A percentile compares a stretch with the other conserved stretches of the same genome.
phyloP scores from a whole-genome alignment of 164 flowering plant genomes.

The Vitis riparia region DNA sequence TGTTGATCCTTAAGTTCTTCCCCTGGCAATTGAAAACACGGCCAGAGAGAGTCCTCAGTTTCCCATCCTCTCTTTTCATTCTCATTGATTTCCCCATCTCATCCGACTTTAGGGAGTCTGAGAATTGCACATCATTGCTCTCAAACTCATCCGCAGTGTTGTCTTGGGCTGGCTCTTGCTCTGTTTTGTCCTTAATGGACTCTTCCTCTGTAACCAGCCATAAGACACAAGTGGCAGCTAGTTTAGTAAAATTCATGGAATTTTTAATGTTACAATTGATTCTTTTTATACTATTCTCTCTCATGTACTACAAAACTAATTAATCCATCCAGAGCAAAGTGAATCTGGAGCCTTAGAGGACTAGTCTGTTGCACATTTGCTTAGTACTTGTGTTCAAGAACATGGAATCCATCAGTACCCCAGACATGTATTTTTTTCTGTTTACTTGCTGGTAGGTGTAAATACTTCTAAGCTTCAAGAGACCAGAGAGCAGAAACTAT shows the following conservation, averaged over 20 bases:
- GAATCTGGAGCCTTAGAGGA: no score
- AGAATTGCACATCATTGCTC: constrained; percentile 32
- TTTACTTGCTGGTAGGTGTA: no score
- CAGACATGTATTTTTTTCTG: no score
- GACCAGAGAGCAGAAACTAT: no score
- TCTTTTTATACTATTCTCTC: no score
- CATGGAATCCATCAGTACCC: no score
- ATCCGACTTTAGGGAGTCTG: constrained; percentile 44
- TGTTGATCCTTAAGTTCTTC: constrained; percentile 65
- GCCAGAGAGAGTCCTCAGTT: constrained; percentile 48
- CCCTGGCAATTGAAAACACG: constrained; percentile 65
- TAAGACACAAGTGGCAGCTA: neutral
- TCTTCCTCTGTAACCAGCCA: constrained; percentile 56
- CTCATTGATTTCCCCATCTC: constrained; percentile 47
- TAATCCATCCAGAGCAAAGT: no score
- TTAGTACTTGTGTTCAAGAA: no score
- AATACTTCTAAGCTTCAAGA: no score
- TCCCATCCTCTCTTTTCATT: constrained; percentile 48
- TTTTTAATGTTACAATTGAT: no score
- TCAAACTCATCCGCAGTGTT: constrained; percentile 35
- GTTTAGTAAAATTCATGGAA: neutral
- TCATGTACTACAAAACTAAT: no score
- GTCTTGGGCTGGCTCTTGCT: constrained; percentile 51
- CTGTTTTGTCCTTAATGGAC: constrained; percentile 43
- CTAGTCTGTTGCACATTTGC: no score